phyloP scores from a whole-genome alignment of 768 basidiomycete species.

The Paxillus ammoniavirescens region DNA sequence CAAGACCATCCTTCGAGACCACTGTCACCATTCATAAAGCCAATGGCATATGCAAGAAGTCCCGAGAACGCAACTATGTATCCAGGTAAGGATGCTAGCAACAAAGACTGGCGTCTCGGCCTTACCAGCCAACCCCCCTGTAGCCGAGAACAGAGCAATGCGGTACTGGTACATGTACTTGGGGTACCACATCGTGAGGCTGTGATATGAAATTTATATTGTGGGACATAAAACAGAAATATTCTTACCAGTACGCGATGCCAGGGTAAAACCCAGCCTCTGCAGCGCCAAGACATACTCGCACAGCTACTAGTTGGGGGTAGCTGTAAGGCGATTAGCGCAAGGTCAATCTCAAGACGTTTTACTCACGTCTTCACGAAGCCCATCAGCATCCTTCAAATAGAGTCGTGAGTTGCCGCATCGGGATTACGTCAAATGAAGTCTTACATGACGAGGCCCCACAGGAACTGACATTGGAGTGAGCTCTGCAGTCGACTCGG shows the following conservation, averaged over 20 bases:
- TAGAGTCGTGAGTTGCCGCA: background rate
- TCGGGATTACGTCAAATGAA: background rate
- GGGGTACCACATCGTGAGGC: constrained; percentile 69
- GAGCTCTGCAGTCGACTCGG: background rate
- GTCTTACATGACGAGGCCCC: constrained; percentile 63
- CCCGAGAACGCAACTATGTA: constrained; percentile 54
- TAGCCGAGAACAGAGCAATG: constrained; percentile 63
- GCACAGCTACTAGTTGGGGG: constrained; percentile 58
- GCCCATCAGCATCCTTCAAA: constrained; percentile 57
- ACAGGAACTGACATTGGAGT: constrained; percentile 41
- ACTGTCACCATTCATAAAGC: constrained; percentile 46
- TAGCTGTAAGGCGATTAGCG: constrained; percentile 41
- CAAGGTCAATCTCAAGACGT: background rate
- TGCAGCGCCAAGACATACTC: constrained; percentile 35
- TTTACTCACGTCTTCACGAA: constrained; percentile 57
- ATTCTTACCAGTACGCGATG: constrained; percentile 65
- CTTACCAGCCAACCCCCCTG: constrained; percentile 56
- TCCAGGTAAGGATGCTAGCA: background rate
- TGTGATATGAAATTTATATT: constrained; percentile 12
- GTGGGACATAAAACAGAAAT: no score
- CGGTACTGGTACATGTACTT: constrained; percentile 58
- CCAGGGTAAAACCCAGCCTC: constrained; percentile 40
- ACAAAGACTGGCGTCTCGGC: background rate
- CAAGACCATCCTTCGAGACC: constrained; percentile 63
- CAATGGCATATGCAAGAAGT: constrained; percentile 53